Evolutionary conservation across 495 filamentous ascomycete genomes (phyloP).

Genomic region (Aspergillus panamensis): DNA sequence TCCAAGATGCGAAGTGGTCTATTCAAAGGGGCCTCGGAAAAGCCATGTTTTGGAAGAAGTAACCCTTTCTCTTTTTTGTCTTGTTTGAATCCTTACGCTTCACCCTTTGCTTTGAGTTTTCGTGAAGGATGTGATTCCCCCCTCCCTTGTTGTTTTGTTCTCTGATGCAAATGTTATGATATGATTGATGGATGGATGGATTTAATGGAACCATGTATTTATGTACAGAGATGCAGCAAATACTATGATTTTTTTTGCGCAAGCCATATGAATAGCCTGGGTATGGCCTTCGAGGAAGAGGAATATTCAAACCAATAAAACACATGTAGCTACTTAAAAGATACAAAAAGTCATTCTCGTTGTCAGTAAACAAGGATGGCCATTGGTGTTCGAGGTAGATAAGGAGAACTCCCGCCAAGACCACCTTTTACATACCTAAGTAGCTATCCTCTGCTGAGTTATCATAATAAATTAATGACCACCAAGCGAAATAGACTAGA

Average conservation of each 20-base stretch:
- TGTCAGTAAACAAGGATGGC: too few species aligned
- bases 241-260: background rate
- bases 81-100: constrained; percentile 6
- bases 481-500: background rate
- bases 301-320: too few species aligned
- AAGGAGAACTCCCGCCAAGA: too few species aligned
- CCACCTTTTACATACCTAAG: too few species aligned
- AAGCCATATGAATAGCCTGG: background rate
- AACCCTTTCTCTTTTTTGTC: constrained; percentile 11
- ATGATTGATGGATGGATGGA: constrained; percentile 5
- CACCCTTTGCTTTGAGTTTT: constrained; percentile 4
- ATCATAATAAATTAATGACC: too few species aligned
- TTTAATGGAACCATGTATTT: background rate
- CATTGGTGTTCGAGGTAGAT: too few species aligned
- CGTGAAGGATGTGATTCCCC: background rate
- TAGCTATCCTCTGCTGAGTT: too few species aligned
- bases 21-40: constrained; percentile 35
- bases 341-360: too few species aligned
- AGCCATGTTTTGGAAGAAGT: constrained; percentile 48
- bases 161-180: constrained; percentile 15
- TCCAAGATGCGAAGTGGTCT: constrained; percentile 38
- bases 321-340: too few species aligned
- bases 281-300: too few species aligned
- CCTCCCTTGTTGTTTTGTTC: constrained; percentile 12
- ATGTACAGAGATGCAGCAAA: constrained; percentile 16